Evolutionary conservation across 768 basidiomycete species (phyloP), one percentile per base, ranked within the genome.

Genomic region (Mrakia gelida): DNA sequence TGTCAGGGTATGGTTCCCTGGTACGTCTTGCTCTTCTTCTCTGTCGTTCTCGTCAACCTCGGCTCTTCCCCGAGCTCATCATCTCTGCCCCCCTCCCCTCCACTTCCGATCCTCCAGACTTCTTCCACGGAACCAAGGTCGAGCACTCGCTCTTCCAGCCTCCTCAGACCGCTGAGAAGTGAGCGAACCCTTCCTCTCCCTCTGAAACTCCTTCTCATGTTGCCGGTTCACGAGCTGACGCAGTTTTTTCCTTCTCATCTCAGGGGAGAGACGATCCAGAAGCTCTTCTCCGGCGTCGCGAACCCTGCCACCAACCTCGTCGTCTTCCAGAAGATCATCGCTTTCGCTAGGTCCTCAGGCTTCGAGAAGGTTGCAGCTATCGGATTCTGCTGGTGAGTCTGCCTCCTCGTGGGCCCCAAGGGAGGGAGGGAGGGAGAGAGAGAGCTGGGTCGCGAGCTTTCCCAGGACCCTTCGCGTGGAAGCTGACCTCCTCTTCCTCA

Each of bases 371-470:
- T 79, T 41, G 78, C 56, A 28, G 49, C 78, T 3, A 59, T 73
- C 21, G 73, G 49, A 41, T 79, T 62, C 62, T 76, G 78, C 62
- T 79, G 73, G 78, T 71, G 9, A 59, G 75, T 32, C 30, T 43
- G 18, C 30, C 26, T 32, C 11, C 61, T 28, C 54, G 15, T 45
- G 11, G 15, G 45, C 2, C 11, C 45, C 45, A 10, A 10, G 2
- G 45, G 45, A 45, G 45, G 45, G 45, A 38, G 38, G 38, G 38
- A 38, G 45, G 11, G 34, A 49, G 3, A 21, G 45, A 28, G 34
- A 49, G 3, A 21, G 28, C 52, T 41, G 13, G 16, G 7, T 45
- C 28, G 28, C n/a, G 38, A 43, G n/a, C 26, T 41, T 32, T 45
- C 21, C 28, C 41, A 23, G 7, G 41, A 21, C 41, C n/a, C 11